Evolutionary conservation across 345 rosid genomes (phyloP).

Genomic region (Citrus sp.): DNA sequence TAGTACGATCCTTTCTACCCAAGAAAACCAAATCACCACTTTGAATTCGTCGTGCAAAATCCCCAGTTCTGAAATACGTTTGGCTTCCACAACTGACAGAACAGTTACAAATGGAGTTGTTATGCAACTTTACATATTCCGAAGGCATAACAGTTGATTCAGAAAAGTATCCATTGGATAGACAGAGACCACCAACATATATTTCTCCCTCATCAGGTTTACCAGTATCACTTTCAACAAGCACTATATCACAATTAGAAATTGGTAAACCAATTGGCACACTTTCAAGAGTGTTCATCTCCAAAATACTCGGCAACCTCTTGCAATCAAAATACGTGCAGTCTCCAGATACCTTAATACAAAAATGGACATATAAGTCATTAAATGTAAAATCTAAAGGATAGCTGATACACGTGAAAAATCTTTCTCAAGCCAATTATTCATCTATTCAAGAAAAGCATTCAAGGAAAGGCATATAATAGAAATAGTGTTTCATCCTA

Average conservation of each 20-base stretch:
- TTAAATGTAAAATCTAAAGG: background rate
- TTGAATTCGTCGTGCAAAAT: constrained; percentile 61
- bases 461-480: constrained; percentile 1
- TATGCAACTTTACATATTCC: constrained; percentile 46
- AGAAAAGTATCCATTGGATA: constrained; percentile 55
- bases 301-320: constrained; percentile 64
- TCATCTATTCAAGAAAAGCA: background rate
- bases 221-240: constrained; percentile 42
- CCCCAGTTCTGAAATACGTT: constrained; percentile 78
- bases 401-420: background rate
- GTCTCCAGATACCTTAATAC: constrained; percentile 84
- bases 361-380: constrained; percentile 19
- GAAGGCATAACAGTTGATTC: constrained; percentile 27
- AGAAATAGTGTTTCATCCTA: background rate
- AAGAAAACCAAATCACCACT: constrained; percentile 75
- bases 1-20: constrained; percentile 80
- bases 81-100: constrained; percentile 38
- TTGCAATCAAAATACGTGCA: constrained; percentile 91
- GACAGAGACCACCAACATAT: constrained; percentile 69
- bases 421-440: background rate
- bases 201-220: constrained; percentile 64
- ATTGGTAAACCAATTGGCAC: constrained; percentile 94
- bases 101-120: constrained; percentile 34
- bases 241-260: constrained; percentile 59
- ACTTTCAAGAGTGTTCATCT: constrained; percentile 50